These are phyloP conservation scores for Casuarina glauca DNA, from an alignment of 306 rosid genomes.

Conservation along the genomic window DNA sequence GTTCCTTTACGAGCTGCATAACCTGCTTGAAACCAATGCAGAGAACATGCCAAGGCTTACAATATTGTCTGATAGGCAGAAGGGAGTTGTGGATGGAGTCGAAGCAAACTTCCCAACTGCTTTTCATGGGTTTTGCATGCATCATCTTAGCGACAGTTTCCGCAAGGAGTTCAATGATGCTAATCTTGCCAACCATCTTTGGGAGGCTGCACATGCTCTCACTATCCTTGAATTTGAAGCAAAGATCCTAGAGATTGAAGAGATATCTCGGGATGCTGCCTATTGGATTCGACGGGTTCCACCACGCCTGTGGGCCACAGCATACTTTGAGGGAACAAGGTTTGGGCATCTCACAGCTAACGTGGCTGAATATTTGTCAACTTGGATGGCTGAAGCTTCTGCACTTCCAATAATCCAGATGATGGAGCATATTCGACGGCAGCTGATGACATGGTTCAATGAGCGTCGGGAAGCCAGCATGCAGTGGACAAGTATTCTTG, in stretches of 20 bases:
- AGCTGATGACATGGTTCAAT: slow-evolving; percentile 59
- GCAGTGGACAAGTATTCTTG: slow-evolving; percentile 58
- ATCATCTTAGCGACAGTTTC: slow-evolving; percentile 48
- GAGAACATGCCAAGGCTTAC: slow-evolving; percentile 60
- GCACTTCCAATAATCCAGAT: slow-evolving; percentile 57
- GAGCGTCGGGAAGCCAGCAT: slow-evolving; percentile 56
- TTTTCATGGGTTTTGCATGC: slow-evolving; percentile 59
- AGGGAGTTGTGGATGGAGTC: slow-evolving; percentile 52
- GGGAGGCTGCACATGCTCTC: slow-evolving; percentile 58
- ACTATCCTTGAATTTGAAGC: slow-evolving; percentile 42
- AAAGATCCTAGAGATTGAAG: slow-evolving; percentile 43
- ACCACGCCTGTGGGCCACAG: slow-evolving; percentile 53
- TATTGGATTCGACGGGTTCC: slow-evolving; percentile 49
- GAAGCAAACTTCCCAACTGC: slow-evolving; percentile 52
- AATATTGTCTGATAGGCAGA: slow-evolving; percentile 50
- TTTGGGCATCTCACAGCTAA: slow-evolving; percentile 55
- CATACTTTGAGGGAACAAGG: slow-evolving; percentile 54
- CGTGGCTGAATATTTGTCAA: slow-evolving; percentile 39
- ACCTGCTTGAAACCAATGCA: slow-evolving; percentile 45
- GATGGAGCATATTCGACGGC: slow-evolving; percentile 57
- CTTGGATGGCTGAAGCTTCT: slow-evolving; percentile 52
- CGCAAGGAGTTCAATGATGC: slow-evolving; percentile 48
- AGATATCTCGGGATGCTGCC: slow-evolving; percentile 52
- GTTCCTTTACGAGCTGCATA: slow-evolving; percentile 54
- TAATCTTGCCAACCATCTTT: slow-evolving; percentile 40